Conservation (phyloP, 768 basidiomycete species). For the Mycena filopes region DNA sequence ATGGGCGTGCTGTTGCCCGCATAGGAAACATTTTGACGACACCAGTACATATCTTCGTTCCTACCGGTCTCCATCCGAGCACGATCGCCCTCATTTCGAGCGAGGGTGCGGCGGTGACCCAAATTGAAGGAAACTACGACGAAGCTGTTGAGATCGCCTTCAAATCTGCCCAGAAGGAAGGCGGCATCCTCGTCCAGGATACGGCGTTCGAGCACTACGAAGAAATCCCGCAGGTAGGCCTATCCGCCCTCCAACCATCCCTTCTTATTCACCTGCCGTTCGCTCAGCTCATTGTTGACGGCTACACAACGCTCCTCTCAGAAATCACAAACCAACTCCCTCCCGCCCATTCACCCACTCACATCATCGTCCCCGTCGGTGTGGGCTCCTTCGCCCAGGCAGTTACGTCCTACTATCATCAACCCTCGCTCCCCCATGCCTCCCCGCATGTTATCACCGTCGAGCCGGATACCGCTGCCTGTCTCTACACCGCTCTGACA, state of each 20-base stretch:
- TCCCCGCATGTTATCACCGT: constrained; percentile 11
- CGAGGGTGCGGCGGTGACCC: constrained; percentile 5
- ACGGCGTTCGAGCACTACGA: constrained; percentile 6
- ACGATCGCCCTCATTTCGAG: not conserved
- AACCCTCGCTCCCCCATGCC: not conserved
- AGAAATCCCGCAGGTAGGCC: not conserved
- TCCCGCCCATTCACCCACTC: not conserved
- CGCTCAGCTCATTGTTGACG: constrained; percentile 12
- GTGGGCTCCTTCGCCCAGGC: constrained; percentile 25
- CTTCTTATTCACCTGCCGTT: too few species aligned
- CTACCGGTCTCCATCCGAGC: constrained; percentile 1
- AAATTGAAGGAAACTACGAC: not conserved
- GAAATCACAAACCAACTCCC: constrained; percentile 13
- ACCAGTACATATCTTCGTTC: not conserved
- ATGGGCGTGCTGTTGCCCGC: constrained; percentile 22
- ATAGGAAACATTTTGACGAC: not conserved
- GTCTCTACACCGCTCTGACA: constrained; percentile 13
- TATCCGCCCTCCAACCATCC: not conserved
- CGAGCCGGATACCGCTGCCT: constrained; percentile 23
- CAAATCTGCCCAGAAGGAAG: not conserved
- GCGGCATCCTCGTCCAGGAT: constrained; percentile 8
- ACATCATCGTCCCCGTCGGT: constrained; percentile 19
- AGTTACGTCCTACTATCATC: constrained; percentile 15
- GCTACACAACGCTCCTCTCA: constrained; percentile 17
- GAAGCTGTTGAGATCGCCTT: not conserved